A percentile compares a stretch with the other conserved stretches of the same genome.
These are phyloP conservation scores for Trametes polyzona DNA, from an alignment of 1,284 basidiomycete species.

Conservation along the genomic window DNA sequence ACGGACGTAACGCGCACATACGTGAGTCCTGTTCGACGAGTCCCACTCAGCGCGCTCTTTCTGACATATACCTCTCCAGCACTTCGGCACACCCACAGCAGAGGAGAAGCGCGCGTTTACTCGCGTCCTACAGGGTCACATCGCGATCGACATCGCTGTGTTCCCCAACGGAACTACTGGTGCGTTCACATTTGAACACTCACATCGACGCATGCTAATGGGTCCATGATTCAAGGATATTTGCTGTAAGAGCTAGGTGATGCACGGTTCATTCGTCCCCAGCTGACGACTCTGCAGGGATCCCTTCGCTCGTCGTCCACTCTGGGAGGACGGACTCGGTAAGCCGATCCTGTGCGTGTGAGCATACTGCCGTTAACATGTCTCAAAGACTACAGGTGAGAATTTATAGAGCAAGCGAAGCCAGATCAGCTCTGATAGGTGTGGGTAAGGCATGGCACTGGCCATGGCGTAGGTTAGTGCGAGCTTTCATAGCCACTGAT, in stretches of 20 bases:
- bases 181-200: conserved; percentile 26
- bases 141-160: conserved; percentile 84
- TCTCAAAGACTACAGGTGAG: conserved; percentile 39
- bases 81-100: conserved; percentile 85
- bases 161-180: conserved; percentile 92
- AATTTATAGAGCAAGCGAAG: neutral
- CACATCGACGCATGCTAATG: neutral
- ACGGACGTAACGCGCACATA: conserved; percentile 93
- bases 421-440: neutral
- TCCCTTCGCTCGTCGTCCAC: conserved; percentile 78
- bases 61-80: conserved; percentile 48
- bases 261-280: neutral
- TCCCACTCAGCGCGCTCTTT: neutral
- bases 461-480: conserved; percentile 80
- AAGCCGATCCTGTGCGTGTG: conserved; percentile 21
- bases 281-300: conserved; percentile 58
- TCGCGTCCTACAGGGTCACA: conserved; percentile 94
- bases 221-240: conserved; percentile 47
- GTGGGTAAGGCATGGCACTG: conserved; percentile 75
- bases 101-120: conserved; percentile 92
- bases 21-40: conserved; percentile 45
- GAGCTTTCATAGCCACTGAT: neutral
- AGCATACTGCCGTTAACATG: neutral
- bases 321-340: conserved; percentile 95
- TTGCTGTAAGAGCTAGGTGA: conserved; percentile 34